A percentile compares a stretch with the other conserved stretches of the same genome.
These are phyloP conservation scores for Yarrowia divulgata DNA, from an alignment of 805 yeast genomes.

Conservation along the genomic window DNA sequence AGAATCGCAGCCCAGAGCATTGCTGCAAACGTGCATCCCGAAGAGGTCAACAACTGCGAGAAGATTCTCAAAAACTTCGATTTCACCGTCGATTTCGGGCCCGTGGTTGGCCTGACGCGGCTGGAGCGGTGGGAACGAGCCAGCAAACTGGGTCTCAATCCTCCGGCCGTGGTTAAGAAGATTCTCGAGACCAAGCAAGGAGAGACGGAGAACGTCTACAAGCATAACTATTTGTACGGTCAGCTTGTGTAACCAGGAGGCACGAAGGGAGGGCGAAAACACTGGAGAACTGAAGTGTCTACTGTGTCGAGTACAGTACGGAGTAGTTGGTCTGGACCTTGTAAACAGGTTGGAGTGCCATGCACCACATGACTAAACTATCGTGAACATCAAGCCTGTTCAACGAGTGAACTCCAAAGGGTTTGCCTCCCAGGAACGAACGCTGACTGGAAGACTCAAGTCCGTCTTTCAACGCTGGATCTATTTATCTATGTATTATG, in stretches of 20 bases:
- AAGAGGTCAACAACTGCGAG: slow-evolving; percentile 46
- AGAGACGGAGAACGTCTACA: neutral
- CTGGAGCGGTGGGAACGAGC: slow-evolving; percentile 54
- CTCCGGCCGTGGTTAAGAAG: slow-evolving; percentile 50
- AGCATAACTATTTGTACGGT: slow-evolving; percentile 1
- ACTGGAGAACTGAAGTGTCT: too few relatives aligned
- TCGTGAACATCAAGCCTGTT: too few relatives aligned
- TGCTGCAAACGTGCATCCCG: slow-evolving; percentile 49
- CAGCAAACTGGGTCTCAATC: slow-evolving; percentile 49
- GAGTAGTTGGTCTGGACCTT: too few relatives aligned
- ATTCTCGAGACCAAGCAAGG: slow-evolving; percentile 46
- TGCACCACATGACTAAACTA: too few relatives aligned
- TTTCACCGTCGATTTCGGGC: slow-evolving; percentile 50
- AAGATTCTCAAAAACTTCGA: slow-evolving; percentile 51
- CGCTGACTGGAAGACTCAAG: too few relatives aligned
- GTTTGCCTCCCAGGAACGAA: too few relatives aligned
- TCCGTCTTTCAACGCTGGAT: neutral
- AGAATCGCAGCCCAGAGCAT: slow-evolving; percentile 19
- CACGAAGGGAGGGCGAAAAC: too few relatives aligned
- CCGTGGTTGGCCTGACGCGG: slow-evolving; percentile 52
- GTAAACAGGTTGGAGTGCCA: neutral
- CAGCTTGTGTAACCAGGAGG: slow-evolving; percentile 28
- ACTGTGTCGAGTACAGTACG: too few relatives aligned
- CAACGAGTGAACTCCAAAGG: too few relatives aligned
- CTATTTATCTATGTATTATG: slow-evolving; percentile 24